Evolutionary conservation across 768 basidiomycete species (phyloP).

Genomic region (Mycena galopus): DNA sequence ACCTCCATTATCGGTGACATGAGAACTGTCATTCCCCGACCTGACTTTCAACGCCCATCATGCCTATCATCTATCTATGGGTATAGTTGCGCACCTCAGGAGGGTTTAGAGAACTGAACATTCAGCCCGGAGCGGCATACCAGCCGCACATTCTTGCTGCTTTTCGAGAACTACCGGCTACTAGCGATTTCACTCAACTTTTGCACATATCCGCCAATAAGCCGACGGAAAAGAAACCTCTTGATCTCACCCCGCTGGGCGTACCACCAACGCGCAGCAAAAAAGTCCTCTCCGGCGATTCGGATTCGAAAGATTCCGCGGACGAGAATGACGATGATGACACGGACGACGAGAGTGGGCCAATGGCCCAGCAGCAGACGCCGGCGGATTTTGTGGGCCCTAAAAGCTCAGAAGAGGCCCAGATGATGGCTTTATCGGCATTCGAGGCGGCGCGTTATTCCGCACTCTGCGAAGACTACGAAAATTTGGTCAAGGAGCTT

Average conservation of each 20-base stretch:
- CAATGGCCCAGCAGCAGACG: background rate
- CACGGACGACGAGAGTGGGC: background rate
- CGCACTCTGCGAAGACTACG: background rate
- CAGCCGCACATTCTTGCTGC: too few species aligned
- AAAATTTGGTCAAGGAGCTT: background rate
- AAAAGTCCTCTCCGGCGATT: background rate
- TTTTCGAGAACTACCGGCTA: too few species aligned
- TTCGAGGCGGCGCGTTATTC: slow-evolving; percentile 12
- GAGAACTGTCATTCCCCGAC: too few species aligned
- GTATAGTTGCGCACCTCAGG: too few species aligned
- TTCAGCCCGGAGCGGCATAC: too few species aligned
- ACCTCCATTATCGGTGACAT: too few species aligned
- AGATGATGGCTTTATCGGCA: too few species aligned
- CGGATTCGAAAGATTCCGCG: background rate
- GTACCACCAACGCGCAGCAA: background rate
- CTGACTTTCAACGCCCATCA: too few species aligned
- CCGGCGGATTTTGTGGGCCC: background rate
- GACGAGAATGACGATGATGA: slow-evolving; percentile 17
- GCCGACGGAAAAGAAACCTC: background rate
- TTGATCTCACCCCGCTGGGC: slow-evolving; percentile 15
- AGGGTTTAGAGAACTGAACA: too few species aligned
- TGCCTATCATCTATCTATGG: too few species aligned
- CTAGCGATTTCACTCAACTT: slow-evolving; percentile 35
- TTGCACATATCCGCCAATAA: slow-evolving; percentile 29
- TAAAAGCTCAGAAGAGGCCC: too few species aligned